Evolutionary conservation across 371 early-diverging fungal species (phyloP), one percentile per base, ranked within the genome.

Genomic region (Entomophthora muscae): DNA sequence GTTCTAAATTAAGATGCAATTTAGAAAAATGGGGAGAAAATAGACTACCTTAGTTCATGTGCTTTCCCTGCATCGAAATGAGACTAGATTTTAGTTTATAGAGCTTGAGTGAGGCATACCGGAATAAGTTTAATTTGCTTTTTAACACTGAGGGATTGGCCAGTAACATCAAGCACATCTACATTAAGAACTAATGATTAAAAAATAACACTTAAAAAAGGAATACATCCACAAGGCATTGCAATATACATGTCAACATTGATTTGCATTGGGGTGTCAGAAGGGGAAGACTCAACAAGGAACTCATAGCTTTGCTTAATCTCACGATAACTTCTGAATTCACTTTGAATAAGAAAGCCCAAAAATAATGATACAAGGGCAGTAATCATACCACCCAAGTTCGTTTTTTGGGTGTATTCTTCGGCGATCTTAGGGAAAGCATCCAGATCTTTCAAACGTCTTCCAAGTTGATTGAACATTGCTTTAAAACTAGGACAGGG

Each of bases 391-490:
- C 93, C 92, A 55, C 95, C 93, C 1, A 82, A 75, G n/a, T 83
- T 77, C 30, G 89, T 84, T 22, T 83, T 73, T 54, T 82, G 73
- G 64, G 86, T 83, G 66, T 86, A 84, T 63, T 84, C 85, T 52
- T 75, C 73, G 63, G 91, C 91, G 54, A 91, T 83, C 71, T 94
- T 94, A 5, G 88, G 86, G 67, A 94, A 94, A 10, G 89, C 93
- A 73, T 94, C 93, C 57, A 83, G 73, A 56, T 71, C 66, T 61
- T 66, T 68, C 64, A 72, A 69, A 58, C 69, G 66, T 68, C 66
- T 71, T 21, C 23, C 2, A 27, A 3, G 13, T 22, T 64, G n/a
- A n/a, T n/a, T n/a, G n/a, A n/a, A n/a, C n/a, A n/a, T n/a, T n/a
- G n/a, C n/a, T n/a, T n/a, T n/a, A n/a, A n/a, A n/a, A n/a, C n/a